These are phyloP conservation scores for Coprinellus micaceus DNA, from an alignment of 768 basidiomycete genomes.

Conservation along the genomic window DNA sequence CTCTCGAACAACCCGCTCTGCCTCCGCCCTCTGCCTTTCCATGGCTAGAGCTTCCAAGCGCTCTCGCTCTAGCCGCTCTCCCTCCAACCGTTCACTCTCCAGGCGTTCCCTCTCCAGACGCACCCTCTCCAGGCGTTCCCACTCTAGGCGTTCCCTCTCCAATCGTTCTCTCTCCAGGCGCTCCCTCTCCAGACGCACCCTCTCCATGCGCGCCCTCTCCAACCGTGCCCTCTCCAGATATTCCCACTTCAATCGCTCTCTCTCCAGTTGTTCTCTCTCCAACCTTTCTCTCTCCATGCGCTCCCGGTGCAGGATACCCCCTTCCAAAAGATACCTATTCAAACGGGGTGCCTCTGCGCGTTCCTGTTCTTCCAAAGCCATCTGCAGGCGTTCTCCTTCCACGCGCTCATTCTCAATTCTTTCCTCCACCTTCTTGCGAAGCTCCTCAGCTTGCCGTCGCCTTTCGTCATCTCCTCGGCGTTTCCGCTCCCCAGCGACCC, in stretches of 20 bases:
- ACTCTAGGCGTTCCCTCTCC: not conserved
- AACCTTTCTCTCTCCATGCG: no score
- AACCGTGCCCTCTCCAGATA: not conserved
- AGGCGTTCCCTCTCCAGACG: not conserved
- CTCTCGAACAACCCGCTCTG: conserved; percentile 2
- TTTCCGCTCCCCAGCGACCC: no score
- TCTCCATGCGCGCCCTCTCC: conserved; percentile 1
- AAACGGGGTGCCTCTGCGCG: no score
- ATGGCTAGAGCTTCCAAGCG: not conserved
- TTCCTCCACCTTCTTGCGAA: no score
- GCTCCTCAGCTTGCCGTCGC: no score
- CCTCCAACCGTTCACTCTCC: conserved; percentile 1
- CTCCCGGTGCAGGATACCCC: not conserved
- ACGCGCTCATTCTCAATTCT: no score
- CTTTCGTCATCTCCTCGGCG: no score
- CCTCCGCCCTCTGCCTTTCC: not conserved
- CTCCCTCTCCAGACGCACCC: not conserved
- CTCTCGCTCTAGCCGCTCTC: no score
- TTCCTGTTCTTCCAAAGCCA: no score
- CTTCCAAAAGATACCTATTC: no score
- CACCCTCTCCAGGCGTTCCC: not conserved
- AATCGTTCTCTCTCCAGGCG: no score
- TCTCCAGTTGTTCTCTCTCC: not conserved
- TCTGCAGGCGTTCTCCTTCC: no score
- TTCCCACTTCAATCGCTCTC: not conserved